Percentiles rank a stretch among this genome's conserved stretches.
Conservation (phyloP, 2,329 filamentous ascomycete species). For the Fusarium robinianum region DNA sequence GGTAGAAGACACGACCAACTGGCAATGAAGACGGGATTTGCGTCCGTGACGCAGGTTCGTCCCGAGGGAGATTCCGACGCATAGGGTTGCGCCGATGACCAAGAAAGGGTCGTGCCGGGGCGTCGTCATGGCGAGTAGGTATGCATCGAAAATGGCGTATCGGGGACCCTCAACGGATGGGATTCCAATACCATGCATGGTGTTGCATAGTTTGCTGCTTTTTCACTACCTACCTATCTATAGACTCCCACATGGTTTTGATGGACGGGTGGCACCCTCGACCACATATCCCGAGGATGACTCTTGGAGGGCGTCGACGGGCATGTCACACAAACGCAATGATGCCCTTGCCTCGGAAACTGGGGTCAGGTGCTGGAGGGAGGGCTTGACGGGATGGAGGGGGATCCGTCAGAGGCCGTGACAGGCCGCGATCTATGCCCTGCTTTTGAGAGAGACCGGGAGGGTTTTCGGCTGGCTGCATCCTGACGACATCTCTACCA, state of each 20-base stretch:
- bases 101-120: conserved; percentile 7
- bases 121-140: conserved; percentile 18
- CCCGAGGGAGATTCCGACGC: conserved; percentile 26
- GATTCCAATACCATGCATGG: conserved; percentile 28
- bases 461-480: conserved; percentile 21
- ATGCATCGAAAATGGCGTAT: conserved; percentile 37
- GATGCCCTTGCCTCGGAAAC: conserved; percentile 16
- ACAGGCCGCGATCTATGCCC: conserved; percentile 9
- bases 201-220: conserved; percentile 28
- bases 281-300: not conserved
- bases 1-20: conserved; percentile 57
- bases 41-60: too few species aligned
- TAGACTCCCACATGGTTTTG: conserved; percentile 24
- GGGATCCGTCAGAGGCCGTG: conserved; percentile 11
- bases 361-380: conserved; percentile 26
- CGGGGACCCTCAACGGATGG: conserved; percentile 26
- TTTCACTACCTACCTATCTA: conserved; percentile 7
- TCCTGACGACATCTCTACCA: conserved; percentile 23
- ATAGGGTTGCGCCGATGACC: conserved; percentile 31
- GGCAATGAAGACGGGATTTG: conserved; percentile 19
- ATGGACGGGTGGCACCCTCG: conserved; percentile 10
- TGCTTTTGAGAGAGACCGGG: conserved; percentile 20
- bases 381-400: conserved; percentile 13
- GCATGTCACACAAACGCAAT: conserved; percentile 16
- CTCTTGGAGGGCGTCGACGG: conserved; percentile 18